Evolutionary conservation across 768 basidiomycete species (phyloP), one percentile per base, ranked within the genome.

Genomic region (Neoboletus magnificus): DNA sequence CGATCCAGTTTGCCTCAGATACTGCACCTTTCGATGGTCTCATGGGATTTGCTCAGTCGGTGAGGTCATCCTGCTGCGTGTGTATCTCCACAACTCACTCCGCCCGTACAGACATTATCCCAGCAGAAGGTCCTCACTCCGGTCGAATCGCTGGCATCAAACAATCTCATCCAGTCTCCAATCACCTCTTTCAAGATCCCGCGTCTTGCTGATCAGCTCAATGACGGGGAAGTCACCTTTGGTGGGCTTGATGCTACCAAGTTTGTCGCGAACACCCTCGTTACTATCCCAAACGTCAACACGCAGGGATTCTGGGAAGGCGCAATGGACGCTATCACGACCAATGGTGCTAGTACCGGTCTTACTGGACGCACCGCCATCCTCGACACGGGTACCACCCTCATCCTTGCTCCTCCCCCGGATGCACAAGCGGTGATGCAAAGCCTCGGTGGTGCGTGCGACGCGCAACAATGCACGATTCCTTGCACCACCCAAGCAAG

Each of bases 161-260:
- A 73, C 7, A 83, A 83, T 32, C 73, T 82, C 50, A 84, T 93
- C 53, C 58, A 73, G 29, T 76, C 79, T 8, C 79, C 89, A 2
- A 86, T 93, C 65, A 81, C 83, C 11, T 89, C 89, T 10, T 92
- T 81, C 81, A 92, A 89, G 74, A 83, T 95, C 53, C 78, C 89
- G 3, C 87, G 92, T 54, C 73, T 86, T 33, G 77, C 80, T 10
- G 90, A 93, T 66, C 73, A 79, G 62, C 67, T 72, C 20, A 74
- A 80, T 52, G 87, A 91, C 61, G 91, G 91, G 48, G 80, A 91
- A 72, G 79, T 93, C 55, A 91, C 91, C 9, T 89, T 94, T 59
- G 92, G 91, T 33, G 86, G 80, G 13, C 77, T 91, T 33, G 89
- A 93, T 71, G 13, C 73, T 10, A 75, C 80, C 58, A 91, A 92